These are phyloP conservation scores for Monosporozyma yasuniensis DNA, from an alignment of 805 yeast species.

Conservation along the genomic window DNA sequence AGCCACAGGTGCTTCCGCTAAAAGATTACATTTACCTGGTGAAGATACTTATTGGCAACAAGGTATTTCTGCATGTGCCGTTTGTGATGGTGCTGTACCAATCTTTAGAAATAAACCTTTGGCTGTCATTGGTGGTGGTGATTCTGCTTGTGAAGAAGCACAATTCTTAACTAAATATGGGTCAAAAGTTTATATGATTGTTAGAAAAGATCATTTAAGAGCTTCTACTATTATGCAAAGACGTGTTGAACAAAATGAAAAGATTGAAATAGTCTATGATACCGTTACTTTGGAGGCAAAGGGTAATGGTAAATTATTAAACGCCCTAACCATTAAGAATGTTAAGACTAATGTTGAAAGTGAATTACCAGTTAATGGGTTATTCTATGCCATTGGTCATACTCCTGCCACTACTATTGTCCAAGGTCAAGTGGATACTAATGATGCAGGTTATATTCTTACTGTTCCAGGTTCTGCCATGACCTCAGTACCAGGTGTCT, in stretches of 20 bases:
- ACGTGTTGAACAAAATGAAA: conserved; percentile 75
- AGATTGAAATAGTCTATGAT: conserved; percentile 85
- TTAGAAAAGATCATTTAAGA: conserved; percentile 88
- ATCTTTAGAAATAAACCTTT: conserved; percentile 96
- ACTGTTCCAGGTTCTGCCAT: conserved; percentile 84
- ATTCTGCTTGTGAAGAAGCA: conserved; percentile 99
- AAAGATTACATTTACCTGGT: conserved; percentile 88
- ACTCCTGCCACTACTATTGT: conserved; percentile 87
- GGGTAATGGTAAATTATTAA: conserved; percentile 85
- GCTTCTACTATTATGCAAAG: conserved; percentile 97
- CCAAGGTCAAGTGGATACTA: conserved; percentile 67
- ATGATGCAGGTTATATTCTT: conserved; percentile 79
- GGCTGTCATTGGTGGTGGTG: conserved; percentile 99
- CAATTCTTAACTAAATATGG: conserved; percentile 94
- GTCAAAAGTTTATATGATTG: conserved; percentile 86
- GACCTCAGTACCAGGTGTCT: conserved; percentile 84
- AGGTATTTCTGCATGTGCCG: conserved; percentile 99
- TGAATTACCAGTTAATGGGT: conserved; percentile 76
- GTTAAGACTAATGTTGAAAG: conserved; percentile 57
- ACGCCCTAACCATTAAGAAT: conserved; percentile 56
- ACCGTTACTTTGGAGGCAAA: conserved; percentile 79
- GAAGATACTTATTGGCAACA: conserved; percentile 98
- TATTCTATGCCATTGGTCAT: conserved; percentile 98
- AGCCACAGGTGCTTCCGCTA: conserved; percentile 98
- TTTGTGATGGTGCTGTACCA: conserved; percentile 99